Evolutionary conservation across 192 early-diverging fungal species (phyloP), one percentile per base, ranked within the genome.

Genomic region (Rhizophagus prolifer): DNA sequence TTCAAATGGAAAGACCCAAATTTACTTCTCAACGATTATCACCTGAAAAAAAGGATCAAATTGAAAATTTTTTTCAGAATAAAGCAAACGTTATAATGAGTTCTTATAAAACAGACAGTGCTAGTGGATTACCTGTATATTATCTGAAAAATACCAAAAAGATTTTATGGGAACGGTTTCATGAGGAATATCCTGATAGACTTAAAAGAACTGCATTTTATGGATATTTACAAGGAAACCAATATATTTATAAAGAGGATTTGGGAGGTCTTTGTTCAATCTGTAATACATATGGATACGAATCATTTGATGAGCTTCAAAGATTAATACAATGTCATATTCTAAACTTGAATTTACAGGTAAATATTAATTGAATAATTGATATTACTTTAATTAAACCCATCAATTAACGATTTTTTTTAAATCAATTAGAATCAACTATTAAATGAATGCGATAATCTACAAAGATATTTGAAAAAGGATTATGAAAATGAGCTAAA

Each of bases 111-210:
- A 67, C 65, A n/a, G 65, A 67, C 26, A 16, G 16, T 38, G 19
- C 6, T n/a, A 67, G 31, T n/a, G 65, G 34, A n/a, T 16, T 9
- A 67, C 65, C 65, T n/a, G 34, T 72, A 13, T 21, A 28, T 25
- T 70, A 70, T 58, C n/a, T 70, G n/a, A 46, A 70, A 70, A 10
- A 70, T 70, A 26, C 19, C 19, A 70, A 70, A 28, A 28, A 50
- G 4, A 16, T 46, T 30, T 54, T 70, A 30, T 70, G 14, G 47
- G 16, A 46, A 54, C 12, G 28, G 28, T 54, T 54, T 21, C 3
- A 28, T 46, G 38, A 70, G 4, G 2, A 46, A 31, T 31, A 31
- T 31, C 30, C 30, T 31, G 30, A 31, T 31, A 2, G 69, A 25
- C 21, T 30, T 25, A 25, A 70, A 70, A 19, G 26, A 41, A 68